Percentiles rank a stretch among this genome's conserved stretches.
These are phyloP conservation scores for Suhomyces sp. DNA, from an alignment of 805 yeast species.

Conservation along the genomic window DNA sequence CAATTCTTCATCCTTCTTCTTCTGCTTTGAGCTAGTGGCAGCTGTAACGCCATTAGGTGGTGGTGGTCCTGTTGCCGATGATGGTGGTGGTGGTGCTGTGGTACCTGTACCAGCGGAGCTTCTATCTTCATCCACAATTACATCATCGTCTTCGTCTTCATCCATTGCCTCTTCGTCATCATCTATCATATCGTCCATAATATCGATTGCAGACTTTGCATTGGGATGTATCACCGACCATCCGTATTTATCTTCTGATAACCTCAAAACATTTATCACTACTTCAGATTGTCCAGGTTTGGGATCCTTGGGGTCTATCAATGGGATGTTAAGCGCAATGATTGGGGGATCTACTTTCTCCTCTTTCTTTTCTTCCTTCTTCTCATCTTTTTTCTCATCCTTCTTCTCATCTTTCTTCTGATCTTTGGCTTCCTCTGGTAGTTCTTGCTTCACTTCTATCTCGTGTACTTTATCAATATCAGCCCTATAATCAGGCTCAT, in stretches of 20 bases:
- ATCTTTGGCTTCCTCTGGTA: constrained; percentile 1
- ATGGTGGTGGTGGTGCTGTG: no score
- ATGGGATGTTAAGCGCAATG: constrained; percentile 55
- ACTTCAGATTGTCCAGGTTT: constrained; percentile 60
- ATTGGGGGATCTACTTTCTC: constrained; percentile 39
- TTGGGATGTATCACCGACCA: constrained; percentile 70
- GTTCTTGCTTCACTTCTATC: background rate
- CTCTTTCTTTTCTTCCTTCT: constrained; percentile 11
- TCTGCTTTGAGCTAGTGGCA: constrained; percentile 37
- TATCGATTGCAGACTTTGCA: constrained; percentile 56
- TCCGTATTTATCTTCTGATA: constrained; percentile 85
- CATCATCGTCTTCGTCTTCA: constrained; percentile 45
- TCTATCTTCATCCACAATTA: constrained; percentile 12
- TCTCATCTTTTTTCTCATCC: constrained; percentile 10
- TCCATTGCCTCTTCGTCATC: constrained; percentile 50
- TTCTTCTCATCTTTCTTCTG: constrained; percentile 6
- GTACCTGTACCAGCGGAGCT: background rate
- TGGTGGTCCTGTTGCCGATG: constrained; percentile 20
- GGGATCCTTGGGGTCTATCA: constrained; percentile 46
- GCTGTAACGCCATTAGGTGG: no score
- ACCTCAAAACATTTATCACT: constrained; percentile 66
- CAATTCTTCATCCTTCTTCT: constrained; percentile 23
- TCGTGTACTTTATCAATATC: no score
- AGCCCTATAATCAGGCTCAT: background rate
- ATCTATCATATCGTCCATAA: constrained; percentile 48